Percentiles rank a stretch among this genome's conserved stretches.
Evolutionary conservation across 2,329 filamentous ascomycete species (phyloP).

Genomic region (Pyricularia sp.): DNA sequence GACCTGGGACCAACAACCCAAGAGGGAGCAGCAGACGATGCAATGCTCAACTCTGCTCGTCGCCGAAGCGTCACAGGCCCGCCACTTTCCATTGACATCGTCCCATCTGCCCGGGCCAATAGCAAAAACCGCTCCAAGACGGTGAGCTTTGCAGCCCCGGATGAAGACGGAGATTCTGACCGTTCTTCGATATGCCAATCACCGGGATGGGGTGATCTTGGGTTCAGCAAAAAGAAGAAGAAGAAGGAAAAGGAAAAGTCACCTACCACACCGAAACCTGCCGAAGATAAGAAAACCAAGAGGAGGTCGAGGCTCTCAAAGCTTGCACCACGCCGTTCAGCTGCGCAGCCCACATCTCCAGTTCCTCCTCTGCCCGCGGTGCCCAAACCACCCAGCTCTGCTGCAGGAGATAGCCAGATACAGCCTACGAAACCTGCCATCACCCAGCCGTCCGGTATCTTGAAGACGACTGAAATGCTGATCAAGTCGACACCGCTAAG

Average conservation of each 20-base stretch:
- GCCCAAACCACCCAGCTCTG: background rate
- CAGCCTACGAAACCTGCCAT: background rate
- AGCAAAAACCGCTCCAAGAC: constrained; percentile 17
- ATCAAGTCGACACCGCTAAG: background rate
- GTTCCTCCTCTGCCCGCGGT: background rate
- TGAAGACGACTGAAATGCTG: constrained; percentile 1
- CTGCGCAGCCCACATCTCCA: background rate
- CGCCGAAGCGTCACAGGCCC: constrained; percentile 11
- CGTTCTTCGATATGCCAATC: constrained; percentile 45
- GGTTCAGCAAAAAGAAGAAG: constrained; percentile 35
- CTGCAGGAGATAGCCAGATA: background rate
- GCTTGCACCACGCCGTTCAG: background rate
- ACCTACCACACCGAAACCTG: background rate
- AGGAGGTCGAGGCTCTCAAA: constrained; percentile 17
- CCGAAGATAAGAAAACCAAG: constrained; percentile 25
- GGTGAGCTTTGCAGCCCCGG: constrained; percentile 24
- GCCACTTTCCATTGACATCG: constrained; percentile 19
- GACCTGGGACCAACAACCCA: constrained; percentile 10
- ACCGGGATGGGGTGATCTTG: constrained; percentile 47
- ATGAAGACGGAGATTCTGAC: constrained; percentile 23
- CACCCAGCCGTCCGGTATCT: constrained; percentile 2
- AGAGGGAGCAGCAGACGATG: constrained; percentile 10
- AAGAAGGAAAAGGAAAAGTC: constrained; percentile 21
- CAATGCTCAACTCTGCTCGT: constrained; percentile 12
- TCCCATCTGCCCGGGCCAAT: constrained; percentile 11